phyloP scores from a whole-genome alignment of 768 basidiomycete genomes.

The Macrolepiota fuliginosa region DNA sequence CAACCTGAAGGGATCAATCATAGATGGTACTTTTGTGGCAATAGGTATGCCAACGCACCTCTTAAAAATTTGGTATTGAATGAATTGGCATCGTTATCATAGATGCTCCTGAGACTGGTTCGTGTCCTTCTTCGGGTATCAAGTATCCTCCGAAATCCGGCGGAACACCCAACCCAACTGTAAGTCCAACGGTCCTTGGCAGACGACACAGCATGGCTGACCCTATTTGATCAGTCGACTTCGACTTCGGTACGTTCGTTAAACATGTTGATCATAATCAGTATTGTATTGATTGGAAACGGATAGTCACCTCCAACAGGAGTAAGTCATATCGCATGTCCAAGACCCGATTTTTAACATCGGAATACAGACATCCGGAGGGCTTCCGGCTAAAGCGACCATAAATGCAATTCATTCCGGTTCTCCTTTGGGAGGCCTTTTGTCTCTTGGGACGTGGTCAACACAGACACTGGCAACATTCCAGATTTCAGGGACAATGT shows the following conservation, averaged over 20 bases:
- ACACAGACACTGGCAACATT: slow-evolving; percentile 59
- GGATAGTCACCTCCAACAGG: slow-evolving; percentile 14
- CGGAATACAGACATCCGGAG: slow-evolving; percentile 17
- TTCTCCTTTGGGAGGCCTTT: slow-evolving; percentile 45
- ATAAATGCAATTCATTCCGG: slow-evolving; percentile 40
- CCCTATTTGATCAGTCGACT: neutral
- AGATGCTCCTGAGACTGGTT: slow-evolving; percentile 50
- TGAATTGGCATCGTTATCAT: neutral
- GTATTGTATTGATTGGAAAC: neutral
- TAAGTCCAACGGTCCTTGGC: slow-evolving; percentile 15
- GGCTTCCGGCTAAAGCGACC: slow-evolving; percentile 44
- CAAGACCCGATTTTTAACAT: neutral
- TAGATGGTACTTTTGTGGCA: slow-evolving; percentile 62
- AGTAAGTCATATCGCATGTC: slow-evolving; percentile 13
- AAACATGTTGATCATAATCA: neutral
- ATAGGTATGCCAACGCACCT: slow-evolving; percentile 41
- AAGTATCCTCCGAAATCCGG: slow-evolving; percentile 58
- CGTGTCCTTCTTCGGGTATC: slow-evolving; percentile 57
- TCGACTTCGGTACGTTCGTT: slow-evolving; percentile 2
- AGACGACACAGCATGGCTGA: neutral
- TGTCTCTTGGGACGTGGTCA: slow-evolving; percentile 57
- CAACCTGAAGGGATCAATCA: slow-evolving; percentile 60
- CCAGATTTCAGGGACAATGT: slow-evolving; percentile 43
- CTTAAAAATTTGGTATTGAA: neutral
- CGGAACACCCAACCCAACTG: slow-evolving; percentile 22